A percentile compares a stretch with the other conserved stretches of the same genome.
Conservation (phyloP, 148 eudicot genomes). For the Rhododendron ferrugineum region DNA sequence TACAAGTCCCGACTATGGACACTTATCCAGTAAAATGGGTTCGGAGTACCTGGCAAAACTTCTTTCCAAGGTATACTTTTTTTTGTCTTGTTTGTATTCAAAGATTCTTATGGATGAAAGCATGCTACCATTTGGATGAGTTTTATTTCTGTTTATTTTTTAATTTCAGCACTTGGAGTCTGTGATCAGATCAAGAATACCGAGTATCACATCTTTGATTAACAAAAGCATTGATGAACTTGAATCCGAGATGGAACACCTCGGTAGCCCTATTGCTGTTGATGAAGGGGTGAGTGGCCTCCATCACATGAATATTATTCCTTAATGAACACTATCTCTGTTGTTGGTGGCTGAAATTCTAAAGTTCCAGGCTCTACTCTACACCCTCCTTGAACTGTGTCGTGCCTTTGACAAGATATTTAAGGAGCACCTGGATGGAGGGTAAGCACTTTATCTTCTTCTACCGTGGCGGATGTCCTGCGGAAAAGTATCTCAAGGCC, state of each 20-base stretch:
- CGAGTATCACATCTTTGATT: conserved; percentile 63
- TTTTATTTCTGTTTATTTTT: neutral
- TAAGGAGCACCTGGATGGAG: conserved; percentile 75
- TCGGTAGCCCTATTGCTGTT: conserved; percentile 77
- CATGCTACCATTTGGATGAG: neutral
- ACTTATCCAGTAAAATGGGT: conserved; percentile 62
- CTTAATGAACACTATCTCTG: neutral
- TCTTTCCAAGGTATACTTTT: conserved; percentile 42
- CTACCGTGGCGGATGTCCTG: neutral
- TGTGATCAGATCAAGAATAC: conserved; percentile 68
- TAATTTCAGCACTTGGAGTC: conserved; percentile 65
- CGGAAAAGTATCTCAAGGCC: neutral
- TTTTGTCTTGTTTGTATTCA: neutral
- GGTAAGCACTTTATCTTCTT: conserved; percentile 33
- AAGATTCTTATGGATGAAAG: neutral
- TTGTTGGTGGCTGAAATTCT: conserved; percentile 3
- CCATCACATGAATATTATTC: neutral
- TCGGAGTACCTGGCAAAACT: conserved; percentile 68
- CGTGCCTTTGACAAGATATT: conserved; percentile 64
- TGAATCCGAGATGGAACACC: conserved; percentile 72
- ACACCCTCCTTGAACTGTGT: conserved; percentile 64
- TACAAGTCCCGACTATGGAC: conserved; percentile 59
- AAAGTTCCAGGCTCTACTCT: conserved; percentile 45
- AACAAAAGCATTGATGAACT: conserved; percentile 78
- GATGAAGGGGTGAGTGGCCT: conserved; percentile 74